Conservation (phyloP, 2,329 filamentous ascomycete genomes). For the Pyrenophora tritici-repentis region DNA sequence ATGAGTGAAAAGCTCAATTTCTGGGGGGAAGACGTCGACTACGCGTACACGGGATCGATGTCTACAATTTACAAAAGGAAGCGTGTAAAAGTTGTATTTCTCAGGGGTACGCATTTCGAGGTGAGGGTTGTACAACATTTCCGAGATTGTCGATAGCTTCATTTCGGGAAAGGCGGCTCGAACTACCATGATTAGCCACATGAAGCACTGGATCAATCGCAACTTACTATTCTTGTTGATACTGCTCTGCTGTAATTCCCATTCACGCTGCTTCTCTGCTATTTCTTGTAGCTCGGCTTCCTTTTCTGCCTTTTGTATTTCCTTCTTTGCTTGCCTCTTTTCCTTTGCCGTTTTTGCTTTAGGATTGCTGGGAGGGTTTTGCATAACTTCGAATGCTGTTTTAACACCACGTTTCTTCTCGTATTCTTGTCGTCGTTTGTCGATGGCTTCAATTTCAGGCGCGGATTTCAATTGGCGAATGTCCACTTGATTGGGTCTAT, state of each 20-base stretch:
- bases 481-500: slow-evolving; percentile 59
- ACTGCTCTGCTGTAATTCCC: slow-evolving; percentile 19
- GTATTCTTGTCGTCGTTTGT: slow-evolving; percentile 70
- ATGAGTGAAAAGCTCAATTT: slow-evolving; percentile 71
- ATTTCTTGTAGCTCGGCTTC: slow-evolving; percentile 34
- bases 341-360: slow-evolving; percentile 22
- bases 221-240: slow-evolving; percentile 51
- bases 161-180: slow-evolving; percentile 51
- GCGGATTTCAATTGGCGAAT: slow-evolving; percentile 49
- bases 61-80: slow-evolving; percentile 76
- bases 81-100: slow-evolving; percentile 48
- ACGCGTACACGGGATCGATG: slow-evolving; percentile 75
- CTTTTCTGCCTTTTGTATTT: slow-evolving; percentile 44
- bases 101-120: slow-evolving; percentile 42
- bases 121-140: slow-evolving; percentile 56
- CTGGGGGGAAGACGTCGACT: slow-evolving; percentile 76
- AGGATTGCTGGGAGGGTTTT: slow-evolving; percentile 26
- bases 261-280: slow-evolving; percentile 24
- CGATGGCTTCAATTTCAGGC: slow-evolving; percentile 23
- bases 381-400: slow-evolving; percentile 17
- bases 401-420: slow-evolving; percentile 39
- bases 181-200: slow-evolving; percentile 48
- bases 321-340: slow-evolving; percentile 48
- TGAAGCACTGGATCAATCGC: neutral
- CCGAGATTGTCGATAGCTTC: slow-evolving; percentile 37